These are phyloP conservation scores for Schoenoplectus tabernaemontani DNA, from an alignment of 202 grass and related monocot species.

Conservation along the genomic window DNA sequence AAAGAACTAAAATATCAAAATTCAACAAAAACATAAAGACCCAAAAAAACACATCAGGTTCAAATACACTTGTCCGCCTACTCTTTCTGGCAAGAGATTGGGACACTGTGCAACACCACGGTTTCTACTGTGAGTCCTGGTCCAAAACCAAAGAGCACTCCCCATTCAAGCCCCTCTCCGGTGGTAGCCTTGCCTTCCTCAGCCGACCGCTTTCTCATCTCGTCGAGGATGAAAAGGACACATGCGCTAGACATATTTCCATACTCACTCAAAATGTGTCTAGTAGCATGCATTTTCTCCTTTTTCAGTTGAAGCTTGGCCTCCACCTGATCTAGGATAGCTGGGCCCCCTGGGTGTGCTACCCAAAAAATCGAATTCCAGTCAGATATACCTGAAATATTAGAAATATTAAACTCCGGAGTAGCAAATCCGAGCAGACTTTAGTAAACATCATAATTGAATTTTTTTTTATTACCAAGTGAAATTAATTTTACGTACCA, in stretches of 20 bases:
- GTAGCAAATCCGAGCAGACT: too few relatives aligned
- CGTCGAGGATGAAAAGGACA: constrained; percentile 69
- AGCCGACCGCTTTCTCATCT: constrained; percentile 55
- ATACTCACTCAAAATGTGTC: constrained; percentile 46
- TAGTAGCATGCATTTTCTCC: constrained; percentile 45
- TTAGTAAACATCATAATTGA: too few relatives aligned
- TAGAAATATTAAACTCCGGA: background rate
- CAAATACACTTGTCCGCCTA: background rate
- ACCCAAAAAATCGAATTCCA: constrained; percentile 30
- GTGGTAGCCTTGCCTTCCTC: constrained; percentile 57
- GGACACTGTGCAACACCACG: constrained; percentile 50
- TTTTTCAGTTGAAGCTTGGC: constrained; percentile 39
- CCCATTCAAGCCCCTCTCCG: constrained; percentile 62
- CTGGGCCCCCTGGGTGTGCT: constrained; percentile 14
- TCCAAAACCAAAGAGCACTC: constrained; percentile 69
- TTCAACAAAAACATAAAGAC: background rate
- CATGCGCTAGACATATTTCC: constrained; percentile 77
- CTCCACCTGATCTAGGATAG: constrained; percentile 39
- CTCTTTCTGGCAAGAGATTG: background rate
- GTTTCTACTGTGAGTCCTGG: constrained; percentile 60
- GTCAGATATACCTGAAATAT: background rate
- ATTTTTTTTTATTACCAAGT: background rate
- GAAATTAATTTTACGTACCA: background rate
- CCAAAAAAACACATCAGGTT: background rate
- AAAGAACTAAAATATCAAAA: background rate